Evolutionary conservation across 2,329 filamentous ascomycete species (phyloP).

Genomic region (Trichocomaceae sp.): DNA sequence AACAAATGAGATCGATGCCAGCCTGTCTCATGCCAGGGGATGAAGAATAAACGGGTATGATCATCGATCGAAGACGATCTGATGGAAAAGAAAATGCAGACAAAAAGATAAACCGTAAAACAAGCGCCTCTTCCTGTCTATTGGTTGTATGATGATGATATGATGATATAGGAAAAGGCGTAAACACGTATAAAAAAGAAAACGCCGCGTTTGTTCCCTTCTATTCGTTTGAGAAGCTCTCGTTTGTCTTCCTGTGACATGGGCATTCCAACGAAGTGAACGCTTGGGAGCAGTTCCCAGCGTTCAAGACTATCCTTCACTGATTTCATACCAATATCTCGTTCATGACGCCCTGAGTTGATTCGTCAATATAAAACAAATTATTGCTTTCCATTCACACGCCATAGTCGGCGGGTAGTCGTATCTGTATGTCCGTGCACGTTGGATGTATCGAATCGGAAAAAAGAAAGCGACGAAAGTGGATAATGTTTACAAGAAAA

Average conservation of each 20-base stretch:
- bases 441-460: neutral
- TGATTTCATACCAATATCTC: neutral
- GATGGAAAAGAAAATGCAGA: neutral
- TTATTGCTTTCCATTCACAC: neutral
- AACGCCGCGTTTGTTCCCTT: constrained; percentile 1
- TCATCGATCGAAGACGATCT: neutral
- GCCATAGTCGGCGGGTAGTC: neutral
- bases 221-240: neutral
- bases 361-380: neutral
- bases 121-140: constrained; percentile 7
- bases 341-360: neutral
- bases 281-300: neutral
- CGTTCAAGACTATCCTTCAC: neutral
- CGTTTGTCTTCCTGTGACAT: neutral
- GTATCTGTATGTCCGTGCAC: neutral
- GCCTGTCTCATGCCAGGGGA: neutral
- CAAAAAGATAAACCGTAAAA: neutral
- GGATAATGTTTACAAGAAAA: constrained; percentile 9
- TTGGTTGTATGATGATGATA: constrained; percentile 6
- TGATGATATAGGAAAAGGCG: constrained; percentile 2
- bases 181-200: neutral
- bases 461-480: neutral
- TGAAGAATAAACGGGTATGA: neutral
- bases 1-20: neutral
- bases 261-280: too few relatives aligned